Evolutionary conservation across 2,329 filamentous ascomycete species (phyloP).

Genomic region (Zymoseptoria pseudotritici): DNA sequence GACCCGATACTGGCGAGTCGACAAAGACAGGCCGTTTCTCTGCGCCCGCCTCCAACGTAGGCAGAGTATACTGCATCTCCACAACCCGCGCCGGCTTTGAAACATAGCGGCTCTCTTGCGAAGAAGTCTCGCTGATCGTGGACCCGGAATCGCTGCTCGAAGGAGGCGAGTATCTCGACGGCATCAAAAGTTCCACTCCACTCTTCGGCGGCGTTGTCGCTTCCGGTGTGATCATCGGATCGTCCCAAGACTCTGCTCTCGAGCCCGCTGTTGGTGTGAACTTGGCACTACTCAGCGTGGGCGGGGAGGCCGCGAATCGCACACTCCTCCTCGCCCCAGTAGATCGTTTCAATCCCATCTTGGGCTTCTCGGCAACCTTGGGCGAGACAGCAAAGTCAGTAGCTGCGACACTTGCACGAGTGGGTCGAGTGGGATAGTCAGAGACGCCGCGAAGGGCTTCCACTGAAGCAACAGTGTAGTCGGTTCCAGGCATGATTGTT

Average conservation of each 20-base stretch:
- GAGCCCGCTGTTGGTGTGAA: conserved; percentile 1
- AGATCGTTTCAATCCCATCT: not conserved
- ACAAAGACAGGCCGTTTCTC: not conserved
- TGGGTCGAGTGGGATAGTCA: not conserved
- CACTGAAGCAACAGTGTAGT: conserved; percentile 3
- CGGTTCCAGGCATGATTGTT: not conserved
- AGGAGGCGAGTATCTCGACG: not conserved
- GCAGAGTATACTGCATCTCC: not conserved
- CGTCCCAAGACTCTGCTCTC: conserved; percentile 5
- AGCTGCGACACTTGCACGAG: not conserved
- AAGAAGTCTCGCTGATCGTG: not conserved
- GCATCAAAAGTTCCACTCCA: not conserved
- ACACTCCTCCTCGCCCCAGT: conserved; percentile 6
- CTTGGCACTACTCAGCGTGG: not conserved
- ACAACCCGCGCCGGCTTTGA: not conserved
- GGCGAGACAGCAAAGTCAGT: conserved; percentile 4
- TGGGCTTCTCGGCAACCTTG: not conserved
- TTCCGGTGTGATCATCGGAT: not conserved
- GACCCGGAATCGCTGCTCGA: not conserved
- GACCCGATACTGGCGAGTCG: not conserved
- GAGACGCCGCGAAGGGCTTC: not conserved
- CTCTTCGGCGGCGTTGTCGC: not conserved
- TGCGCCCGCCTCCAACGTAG: not conserved
- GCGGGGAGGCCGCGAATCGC: conserved; percentile 8
- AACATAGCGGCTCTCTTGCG: conserved; percentile 9